These are phyloP conservation scores for Chamaecyparis obtusa DNA, from an alignment of 75 land plant genomes.

Conservation along the genomic window DNA sequence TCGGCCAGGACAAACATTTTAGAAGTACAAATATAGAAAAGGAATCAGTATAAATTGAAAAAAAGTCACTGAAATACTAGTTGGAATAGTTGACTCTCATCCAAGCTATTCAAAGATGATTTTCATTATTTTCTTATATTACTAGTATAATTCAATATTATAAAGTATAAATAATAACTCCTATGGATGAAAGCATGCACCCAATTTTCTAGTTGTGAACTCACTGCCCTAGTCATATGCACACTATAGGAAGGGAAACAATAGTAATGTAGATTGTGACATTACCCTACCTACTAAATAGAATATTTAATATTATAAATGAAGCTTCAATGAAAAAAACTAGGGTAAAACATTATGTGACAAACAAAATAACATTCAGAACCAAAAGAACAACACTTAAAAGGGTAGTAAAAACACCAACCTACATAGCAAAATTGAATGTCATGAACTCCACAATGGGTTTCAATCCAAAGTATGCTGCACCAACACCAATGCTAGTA, in stretches of 20 bases:
- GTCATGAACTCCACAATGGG: slow-evolving; percentile 99
- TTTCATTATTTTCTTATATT: background rate
- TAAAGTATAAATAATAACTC: background rate
- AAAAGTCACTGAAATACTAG: background rate
- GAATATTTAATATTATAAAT: background rate
- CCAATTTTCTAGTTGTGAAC: background rate
- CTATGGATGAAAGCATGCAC: background rate
- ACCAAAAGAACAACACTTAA: background rate
- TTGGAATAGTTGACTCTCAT: background rate
- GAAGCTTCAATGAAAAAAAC: background rate
- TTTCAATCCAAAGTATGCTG: slow-evolving; percentile 82
- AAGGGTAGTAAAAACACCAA: slow-evolving; percentile 14
- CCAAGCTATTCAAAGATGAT: background rate
- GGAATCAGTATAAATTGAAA: background rate
- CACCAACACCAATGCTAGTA: slow-evolving; percentile 93
- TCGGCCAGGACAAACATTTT: background rate
- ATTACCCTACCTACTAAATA: background rate
- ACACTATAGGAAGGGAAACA: background rate
- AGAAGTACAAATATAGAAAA: background rate
- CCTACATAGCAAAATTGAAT: slow-evolving; percentile 99
- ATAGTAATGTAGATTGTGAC: background rate
- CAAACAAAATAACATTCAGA: background rate
- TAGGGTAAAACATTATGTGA: background rate
- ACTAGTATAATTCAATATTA: no score
- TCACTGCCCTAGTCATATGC: background rate